Percentiles rank a stretch among this genome's conserved stretches.
phyloP scores from a whole-genome alignment of 495 filamentous ascomycete genomes.

The Sporormia fimetaria region DNA sequence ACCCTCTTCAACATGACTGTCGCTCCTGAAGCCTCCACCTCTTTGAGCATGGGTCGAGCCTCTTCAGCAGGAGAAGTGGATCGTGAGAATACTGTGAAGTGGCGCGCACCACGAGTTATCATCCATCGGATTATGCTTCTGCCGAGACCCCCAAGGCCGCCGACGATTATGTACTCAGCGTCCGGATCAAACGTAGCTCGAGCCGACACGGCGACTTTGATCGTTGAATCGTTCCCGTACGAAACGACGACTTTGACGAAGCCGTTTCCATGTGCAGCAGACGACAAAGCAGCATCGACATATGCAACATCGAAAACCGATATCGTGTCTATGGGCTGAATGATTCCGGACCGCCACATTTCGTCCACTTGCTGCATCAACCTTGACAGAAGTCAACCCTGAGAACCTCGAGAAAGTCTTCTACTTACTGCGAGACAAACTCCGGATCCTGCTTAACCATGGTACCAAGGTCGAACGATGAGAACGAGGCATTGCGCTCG shows the following conservation, averaged over 20 bases:
- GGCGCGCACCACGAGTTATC: constrained; percentile 22
- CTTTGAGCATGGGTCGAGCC: neutral
- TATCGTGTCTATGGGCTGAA: constrained; percentile 8
- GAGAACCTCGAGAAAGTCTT: neutral
- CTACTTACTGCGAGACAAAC: neutral
- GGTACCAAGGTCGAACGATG: constrained; percentile 11
- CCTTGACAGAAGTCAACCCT: neutral
- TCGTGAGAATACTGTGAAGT: constrained; percentile 19
- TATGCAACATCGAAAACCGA: constrained; percentile 15
- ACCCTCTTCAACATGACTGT: neutral
- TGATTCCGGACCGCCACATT: constrained; percentile 14
- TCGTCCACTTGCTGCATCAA: constrained; percentile 25
- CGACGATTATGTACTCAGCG: constrained; percentile 23
- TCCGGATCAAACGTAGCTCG: constrained; percentile 20
- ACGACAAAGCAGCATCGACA: constrained; percentile 11
- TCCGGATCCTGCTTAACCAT: constrained; percentile 1
- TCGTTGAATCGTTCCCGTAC: constrained; percentile 15
- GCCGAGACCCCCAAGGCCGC: constrained; percentile 24
- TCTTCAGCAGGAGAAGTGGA: neutral
- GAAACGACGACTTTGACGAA: constrained; percentile 25
- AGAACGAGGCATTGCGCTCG: constrained; percentile 11
- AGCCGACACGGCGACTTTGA: constrained; percentile 9
- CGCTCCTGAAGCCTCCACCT: neutral
- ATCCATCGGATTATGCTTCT: constrained; percentile 19
- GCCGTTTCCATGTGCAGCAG: constrained; percentile 15